These are phyloP conservation scores for Aureobasidium sp. DNA, from an alignment of 2,329 filamentous ascomycete species.

Conservation along the genomic window DNA sequence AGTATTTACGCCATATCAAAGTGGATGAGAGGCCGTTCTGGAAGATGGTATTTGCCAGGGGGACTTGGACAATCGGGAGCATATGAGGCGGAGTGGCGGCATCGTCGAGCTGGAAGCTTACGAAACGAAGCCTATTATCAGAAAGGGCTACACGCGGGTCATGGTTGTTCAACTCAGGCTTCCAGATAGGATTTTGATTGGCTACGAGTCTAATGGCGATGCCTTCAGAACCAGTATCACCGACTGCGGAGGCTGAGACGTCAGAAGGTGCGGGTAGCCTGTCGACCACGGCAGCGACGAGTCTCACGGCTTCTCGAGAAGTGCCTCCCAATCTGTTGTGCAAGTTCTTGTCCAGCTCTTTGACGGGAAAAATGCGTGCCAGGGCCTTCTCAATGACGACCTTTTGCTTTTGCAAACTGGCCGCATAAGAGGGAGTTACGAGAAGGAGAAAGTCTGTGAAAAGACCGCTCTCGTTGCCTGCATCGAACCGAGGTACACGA, in stretches of 20 bases:
- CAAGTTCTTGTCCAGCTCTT: not conserved
- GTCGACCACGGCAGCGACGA: conserved; percentile 19
- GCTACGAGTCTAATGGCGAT: not conserved
- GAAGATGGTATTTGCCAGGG: conserved; percentile 72
- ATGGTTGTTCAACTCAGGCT: not conserved
- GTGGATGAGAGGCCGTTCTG: conserved; percentile 59
- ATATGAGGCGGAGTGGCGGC: not conserved
- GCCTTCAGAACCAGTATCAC: conserved; percentile 5
- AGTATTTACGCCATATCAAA: conserved; percentile 31
- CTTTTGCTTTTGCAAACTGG: not conserved
- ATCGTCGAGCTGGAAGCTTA: conserved; percentile 6
- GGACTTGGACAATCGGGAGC: conserved; percentile 39
- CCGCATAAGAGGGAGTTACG: conserved; percentile 17
- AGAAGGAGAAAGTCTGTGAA: conserved; percentile 14
- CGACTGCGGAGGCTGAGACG: not conserved
- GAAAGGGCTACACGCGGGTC: not conserved
- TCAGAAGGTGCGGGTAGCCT: conserved; percentile 15
- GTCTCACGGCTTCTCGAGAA: conserved; percentile 1
- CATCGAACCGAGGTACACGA: conserved; percentile 5
- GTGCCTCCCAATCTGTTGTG: not conserved
- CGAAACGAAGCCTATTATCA: not conserved
- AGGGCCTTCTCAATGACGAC: conserved; percentile 5
- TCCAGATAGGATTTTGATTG: not conserved
- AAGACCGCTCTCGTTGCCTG: not conserved
- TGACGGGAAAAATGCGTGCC: conserved; percentile 4